Conservation (phyloP, 2,329 filamentous ascomycete genomes). For the Hymenoscyphus infarciens region DNA sequence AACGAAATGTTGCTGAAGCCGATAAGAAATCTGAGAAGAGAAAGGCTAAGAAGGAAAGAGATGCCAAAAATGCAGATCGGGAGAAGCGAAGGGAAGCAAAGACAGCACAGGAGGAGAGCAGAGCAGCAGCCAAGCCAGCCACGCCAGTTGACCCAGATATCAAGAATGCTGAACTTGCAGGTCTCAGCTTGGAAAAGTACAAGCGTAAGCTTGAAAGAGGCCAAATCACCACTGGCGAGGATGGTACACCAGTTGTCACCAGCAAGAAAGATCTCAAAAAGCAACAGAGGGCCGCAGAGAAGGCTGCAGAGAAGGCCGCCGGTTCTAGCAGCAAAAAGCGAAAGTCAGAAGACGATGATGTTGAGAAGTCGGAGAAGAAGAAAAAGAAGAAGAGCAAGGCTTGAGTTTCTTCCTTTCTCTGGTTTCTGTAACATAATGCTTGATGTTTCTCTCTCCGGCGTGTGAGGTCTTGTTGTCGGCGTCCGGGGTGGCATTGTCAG, state of each 20-base stretch:
- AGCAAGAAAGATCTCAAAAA: slow-evolving; percentile 79
- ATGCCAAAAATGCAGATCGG: slow-evolving; percentile 27
- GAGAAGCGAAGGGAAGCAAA: slow-evolving; percentile 38
- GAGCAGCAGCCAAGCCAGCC: slow-evolving; percentile 36
- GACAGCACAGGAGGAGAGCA: slow-evolving; percentile 38
- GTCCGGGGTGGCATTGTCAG: slow-evolving; percentile 15
- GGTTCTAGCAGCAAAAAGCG: slow-evolving; percentile 58
- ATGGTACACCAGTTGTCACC: slow-evolving; percentile 63
- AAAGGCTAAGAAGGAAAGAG: slow-evolving; percentile 36
- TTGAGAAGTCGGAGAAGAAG: slow-evolving; percentile 57
- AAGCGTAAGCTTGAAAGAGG: slow-evolving; percentile 74
- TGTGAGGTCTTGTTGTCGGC: slow-evolving; percentile 16
- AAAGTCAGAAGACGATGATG: slow-evolving; percentile 59
- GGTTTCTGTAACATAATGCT: slow-evolving; percentile 29
- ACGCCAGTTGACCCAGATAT: slow-evolving; percentile 41
- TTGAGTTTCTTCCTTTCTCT: slow-evolving; percentile 21
- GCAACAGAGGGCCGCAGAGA: slow-evolving; percentile 57
- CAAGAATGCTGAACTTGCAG: slow-evolving; percentile 59
- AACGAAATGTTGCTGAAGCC: slow-evolving; percentile 30
- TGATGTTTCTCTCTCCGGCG: slow-evolving; percentile 16
- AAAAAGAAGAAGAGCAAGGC: slow-evolving; percentile 51
- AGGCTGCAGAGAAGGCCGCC: slow-evolving; percentile 29
- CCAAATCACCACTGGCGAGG: slow-evolving; percentile 62
- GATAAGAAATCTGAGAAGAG: slow-evolving; percentile 40
- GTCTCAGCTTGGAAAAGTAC: slow-evolving; percentile 72